These are phyloP conservation scores for Ceratocystis variospora DNA, from an alignment of 2,329 filamentous ascomycete species.

Conservation along the genomic window DNA sequence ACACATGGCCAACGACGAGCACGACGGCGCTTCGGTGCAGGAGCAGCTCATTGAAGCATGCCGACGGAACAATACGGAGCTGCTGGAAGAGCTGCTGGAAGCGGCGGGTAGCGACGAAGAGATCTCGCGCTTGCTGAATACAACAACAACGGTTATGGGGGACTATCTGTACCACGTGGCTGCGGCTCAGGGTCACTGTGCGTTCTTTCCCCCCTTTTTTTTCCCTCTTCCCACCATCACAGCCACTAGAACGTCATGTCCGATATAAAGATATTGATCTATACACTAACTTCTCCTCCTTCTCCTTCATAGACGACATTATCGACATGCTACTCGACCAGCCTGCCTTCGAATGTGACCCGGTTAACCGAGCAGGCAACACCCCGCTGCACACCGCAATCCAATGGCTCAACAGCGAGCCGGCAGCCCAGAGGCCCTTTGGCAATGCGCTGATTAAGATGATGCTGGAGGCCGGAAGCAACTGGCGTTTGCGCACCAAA, in stretches of 20 bases:
- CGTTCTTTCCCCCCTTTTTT: conserved; percentile 26
- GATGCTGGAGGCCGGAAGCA: conserved; percentile 65
- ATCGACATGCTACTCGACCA: conserved; percentile 75
- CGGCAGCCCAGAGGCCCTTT: conserved; percentile 47
- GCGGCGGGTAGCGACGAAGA: conserved; percentile 47
- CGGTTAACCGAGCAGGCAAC: conserved; percentile 53
- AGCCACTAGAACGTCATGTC: too few relatives aligned
- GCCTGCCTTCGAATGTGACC: conserved; percentile 73
- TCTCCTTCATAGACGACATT: conserved; percentile 47
- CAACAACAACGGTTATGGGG: conserved; percentile 70
- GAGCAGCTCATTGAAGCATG: conserved; percentile 87
- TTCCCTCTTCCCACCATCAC: not conserved
- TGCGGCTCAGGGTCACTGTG: conserved; percentile 73
- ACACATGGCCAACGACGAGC: conserved; percentile 15
- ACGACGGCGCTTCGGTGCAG: conserved; percentile 65
- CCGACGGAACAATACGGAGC: conserved; percentile 79
- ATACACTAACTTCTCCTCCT: not conserved
- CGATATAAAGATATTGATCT: too few relatives aligned
- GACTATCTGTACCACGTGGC: conserved; percentile 85
- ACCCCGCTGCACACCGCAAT: conserved; percentile 69
- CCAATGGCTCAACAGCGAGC: conserved; percentile 58
- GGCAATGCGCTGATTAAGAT: conserved; percentile 58
- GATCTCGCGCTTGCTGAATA: conserved; percentile 69
- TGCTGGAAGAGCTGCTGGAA: conserved; percentile 62
- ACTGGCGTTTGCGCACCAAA: conserved; percentile 49